Percentiles rank a stretch among this genome's conserved stretches.
Conservation (phyloP, 2,329 filamentous ascomycete genomes). For the Trichocomaceae sp. region DNA sequence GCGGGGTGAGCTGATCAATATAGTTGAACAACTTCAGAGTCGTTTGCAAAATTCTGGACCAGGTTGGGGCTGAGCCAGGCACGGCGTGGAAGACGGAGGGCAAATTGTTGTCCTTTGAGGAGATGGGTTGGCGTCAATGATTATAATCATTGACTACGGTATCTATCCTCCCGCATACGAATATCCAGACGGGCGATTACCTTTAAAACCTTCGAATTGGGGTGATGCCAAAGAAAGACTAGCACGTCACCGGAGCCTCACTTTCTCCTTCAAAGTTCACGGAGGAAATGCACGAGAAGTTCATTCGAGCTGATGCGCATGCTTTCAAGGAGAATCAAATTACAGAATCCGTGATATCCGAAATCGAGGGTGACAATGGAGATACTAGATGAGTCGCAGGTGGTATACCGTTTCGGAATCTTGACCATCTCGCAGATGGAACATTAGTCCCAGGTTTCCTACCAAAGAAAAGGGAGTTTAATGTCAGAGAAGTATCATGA, state of each 20-base stretch:
- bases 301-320: neutral
- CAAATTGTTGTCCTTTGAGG: neutral
- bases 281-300: neutral
- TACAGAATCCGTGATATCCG: neutral
- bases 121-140: slow-evolving; percentile 11
- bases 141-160: neutral
- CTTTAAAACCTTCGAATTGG: neutral
- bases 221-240: neutral
- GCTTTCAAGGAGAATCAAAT: neutral
- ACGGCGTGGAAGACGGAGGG: slow-evolving; percentile 44
- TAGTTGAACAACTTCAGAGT: slow-evolving; percentile 25
- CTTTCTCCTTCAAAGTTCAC: neutral
- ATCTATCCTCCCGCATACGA: neutral
- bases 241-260: neutral
- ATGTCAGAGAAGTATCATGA: too few relatives aligned
- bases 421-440: too few relatives aligned
- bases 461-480: too few relatives aligned
- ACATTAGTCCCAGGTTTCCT: too few relatives aligned
- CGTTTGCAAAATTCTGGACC: slow-evolving; percentile 50
- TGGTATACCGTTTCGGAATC: neutral
- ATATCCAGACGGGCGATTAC: neutral
- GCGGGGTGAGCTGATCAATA: neutral
- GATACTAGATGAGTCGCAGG: neutral
- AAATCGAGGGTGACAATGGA: neutral
- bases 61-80: slow-evolving; percentile 45